phyloP scores from a whole-genome alignment of 2,329 filamentous ascomycete species.

The Pseudogymnoascus sp. region DNA sequence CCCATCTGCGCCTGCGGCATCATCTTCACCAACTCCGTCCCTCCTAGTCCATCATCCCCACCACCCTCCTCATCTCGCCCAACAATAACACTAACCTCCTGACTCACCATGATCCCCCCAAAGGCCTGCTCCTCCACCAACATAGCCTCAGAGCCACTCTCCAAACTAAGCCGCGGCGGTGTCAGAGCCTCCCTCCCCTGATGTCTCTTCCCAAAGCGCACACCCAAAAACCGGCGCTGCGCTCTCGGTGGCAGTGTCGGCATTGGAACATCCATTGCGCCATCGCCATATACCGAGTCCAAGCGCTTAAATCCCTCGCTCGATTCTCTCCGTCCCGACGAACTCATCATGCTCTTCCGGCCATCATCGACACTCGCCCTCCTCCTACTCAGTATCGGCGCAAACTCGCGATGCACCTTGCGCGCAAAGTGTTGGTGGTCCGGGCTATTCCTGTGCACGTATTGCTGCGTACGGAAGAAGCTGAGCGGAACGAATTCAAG shows the following conservation, averaged over 20 bases:
- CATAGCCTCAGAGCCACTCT: slow-evolving; percentile 16
- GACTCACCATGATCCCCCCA: slow-evolving; percentile 54
- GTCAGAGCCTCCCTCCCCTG: not conserved
- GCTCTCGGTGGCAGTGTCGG: not conserved
- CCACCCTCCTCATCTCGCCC: slow-evolving; percentile 14
- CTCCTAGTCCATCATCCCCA: slow-evolving; percentile 1
- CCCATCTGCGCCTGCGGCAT: not conserved
- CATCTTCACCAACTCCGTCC: not conserved
- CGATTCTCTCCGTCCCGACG: not conserved
- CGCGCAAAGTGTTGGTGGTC: slow-evolving; percentile 53
- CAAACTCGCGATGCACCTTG: slow-evolving; percentile 53
- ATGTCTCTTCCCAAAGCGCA: not conserved
- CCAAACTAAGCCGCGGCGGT: not conserved
- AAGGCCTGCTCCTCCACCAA: slow-evolving; percentile 24
- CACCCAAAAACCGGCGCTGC: not conserved
- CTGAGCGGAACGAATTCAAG: slow-evolving; percentile 53
- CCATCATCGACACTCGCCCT: slow-evolving; percentile 13
- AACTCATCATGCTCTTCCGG: not conserved
- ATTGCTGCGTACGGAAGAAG: slow-evolving; percentile 60
- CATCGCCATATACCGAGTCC: not conserved
- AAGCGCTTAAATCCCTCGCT: not conserved
- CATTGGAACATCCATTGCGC: not conserved
- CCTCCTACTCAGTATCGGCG: slow-evolving; percentile 36
- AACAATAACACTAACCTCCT: slow-evolving; percentile 51
- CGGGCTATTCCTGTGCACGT: slow-evolving; percentile 45